phyloP scores from a whole-genome alignment of 2,329 filamentous ascomycete species.

The Colletotrichum theobromicola region DNA sequence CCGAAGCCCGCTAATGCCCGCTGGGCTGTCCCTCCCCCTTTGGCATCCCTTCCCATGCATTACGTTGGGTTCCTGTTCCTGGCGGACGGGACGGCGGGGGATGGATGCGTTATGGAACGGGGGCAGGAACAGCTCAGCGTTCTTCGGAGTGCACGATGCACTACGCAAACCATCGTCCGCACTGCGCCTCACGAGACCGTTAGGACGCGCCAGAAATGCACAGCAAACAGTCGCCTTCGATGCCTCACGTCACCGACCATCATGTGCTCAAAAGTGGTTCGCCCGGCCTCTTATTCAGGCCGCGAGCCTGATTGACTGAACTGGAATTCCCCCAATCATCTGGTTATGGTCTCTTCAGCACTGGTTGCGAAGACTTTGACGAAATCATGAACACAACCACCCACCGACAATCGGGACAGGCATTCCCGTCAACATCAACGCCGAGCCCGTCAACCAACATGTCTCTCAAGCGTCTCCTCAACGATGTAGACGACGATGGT shows the following conservation, averaged over 20 bases:
- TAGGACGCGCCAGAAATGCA: neutral
- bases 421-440: neutral
- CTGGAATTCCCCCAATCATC: neutral
- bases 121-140: neutral
- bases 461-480: conserved; percentile 20
- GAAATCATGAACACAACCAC: neutral
- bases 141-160: conserved; percentile 6
- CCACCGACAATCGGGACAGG: neutral
- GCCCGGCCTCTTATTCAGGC: neutral
- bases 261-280: conserved; percentile 13
- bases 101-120: neutral
- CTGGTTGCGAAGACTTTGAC: neutral
- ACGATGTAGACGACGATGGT: conserved; percentile 12
- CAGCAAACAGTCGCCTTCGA: neutral
- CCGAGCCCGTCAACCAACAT: neutral
- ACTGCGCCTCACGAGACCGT: conserved; percentile 9
- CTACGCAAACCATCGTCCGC: neutral
- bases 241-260: conserved; percentile 9
- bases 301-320: neutral
- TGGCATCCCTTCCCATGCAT: neutral
- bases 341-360: neutral
- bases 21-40: neutral
- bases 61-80: neutral
- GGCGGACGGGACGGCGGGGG: neutral
- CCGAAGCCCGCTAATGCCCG: neutral